A percentile compares a stretch with the other conserved stretches of the same genome.
Evolutionary conservation across 2,329 filamentous ascomycete genomes (phyloP).

Genomic region (Parastagonospora avenae): DNA sequence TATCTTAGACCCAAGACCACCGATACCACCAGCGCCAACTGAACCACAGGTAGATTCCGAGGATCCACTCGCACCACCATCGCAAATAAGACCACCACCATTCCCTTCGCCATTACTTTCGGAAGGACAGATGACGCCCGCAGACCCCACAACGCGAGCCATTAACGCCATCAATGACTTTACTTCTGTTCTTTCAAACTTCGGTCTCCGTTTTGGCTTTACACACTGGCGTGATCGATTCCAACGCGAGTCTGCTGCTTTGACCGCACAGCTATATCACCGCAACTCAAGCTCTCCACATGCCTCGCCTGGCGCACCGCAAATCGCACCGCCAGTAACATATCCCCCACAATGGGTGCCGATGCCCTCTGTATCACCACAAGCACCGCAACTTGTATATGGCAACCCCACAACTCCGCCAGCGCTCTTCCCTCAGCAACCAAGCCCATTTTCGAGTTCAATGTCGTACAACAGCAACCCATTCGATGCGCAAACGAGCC

Average conservation of each 20-base stretch:
- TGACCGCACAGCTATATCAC: slow-evolving; percentile 50
- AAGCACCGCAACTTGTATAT: slow-evolving; percentile 32
- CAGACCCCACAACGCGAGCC: slow-evolving; percentile 47
- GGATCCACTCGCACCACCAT: slow-evolving; percentile 45
- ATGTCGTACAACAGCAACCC: slow-evolving; percentile 33
- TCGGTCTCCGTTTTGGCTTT: slow-evolving; percentile 56
- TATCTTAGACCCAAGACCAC: slow-evolving; percentile 49
- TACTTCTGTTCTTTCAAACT: slow-evolving; percentile 51
- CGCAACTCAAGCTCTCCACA: slow-evolving; percentile 36
- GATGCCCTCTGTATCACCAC: slow-evolving; percentile 28
- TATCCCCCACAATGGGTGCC: slow-evolving; percentile 36
- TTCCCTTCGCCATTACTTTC: slow-evolving; percentile 38
- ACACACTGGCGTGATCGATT: slow-evolving; percentile 58
- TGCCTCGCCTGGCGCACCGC: slow-evolving; percentile 26
- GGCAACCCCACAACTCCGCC: slow-evolving; percentile 39
- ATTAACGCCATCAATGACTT: slow-evolving; percentile 56
- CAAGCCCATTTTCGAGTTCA: slow-evolving; percentile 36
- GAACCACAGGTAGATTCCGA: slow-evolving; percentile 33
- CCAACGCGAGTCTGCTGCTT: slow-evolving; percentile 50
- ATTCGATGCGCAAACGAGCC: slow-evolving; percentile 25
- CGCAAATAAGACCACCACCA: slow-evolving; percentile 32
- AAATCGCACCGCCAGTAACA: slow-evolving; percentile 10
- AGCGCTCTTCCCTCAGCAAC: slow-evolving; percentile 30
- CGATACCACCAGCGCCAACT: slow-evolving; percentile 46
- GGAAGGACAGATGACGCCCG: slow-evolving; percentile 30